Conservation (phyloP, 495 filamentous ascomycete genomes). For the Cenococcum geophilum region DNA sequence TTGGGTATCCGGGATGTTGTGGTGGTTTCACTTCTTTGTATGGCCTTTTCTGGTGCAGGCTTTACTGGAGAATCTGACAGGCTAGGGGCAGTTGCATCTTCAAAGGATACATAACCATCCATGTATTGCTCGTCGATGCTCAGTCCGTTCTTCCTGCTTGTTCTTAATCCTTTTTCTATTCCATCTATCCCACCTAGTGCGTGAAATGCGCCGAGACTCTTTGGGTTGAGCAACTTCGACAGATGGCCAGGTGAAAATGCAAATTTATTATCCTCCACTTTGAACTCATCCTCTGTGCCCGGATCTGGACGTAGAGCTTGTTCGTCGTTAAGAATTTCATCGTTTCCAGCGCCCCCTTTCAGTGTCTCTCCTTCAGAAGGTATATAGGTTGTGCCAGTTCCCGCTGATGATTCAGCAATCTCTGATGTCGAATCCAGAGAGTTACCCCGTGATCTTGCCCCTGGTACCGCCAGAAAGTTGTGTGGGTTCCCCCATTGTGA, state of each 20-base stretch:
- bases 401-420: conserved; percentile 45
- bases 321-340: conserved; percentile 43
- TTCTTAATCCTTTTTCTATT: conserved; percentile 69
- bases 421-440: conserved; percentile 55
- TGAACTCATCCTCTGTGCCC: conserved; percentile 64
- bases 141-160: conserved; percentile 60
- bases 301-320: conserved; percentile 64
- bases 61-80: conserved; percentile 1
- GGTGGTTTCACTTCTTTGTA: conserved; percentile 29
- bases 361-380: conserved; percentile 40
- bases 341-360: conserved; percentile 18
- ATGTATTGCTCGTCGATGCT: conserved; percentile 66
- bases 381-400: conserved; percentile 42
- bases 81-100: conserved; percentile 48
- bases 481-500: conserved; percentile 49
- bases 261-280: conserved; percentile 70
- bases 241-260: conserved; percentile 78
- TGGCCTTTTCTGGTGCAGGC: conserved; percentile 19
- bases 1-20: conserved; percentile 29
- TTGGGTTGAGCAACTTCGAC: conserved; percentile 73
- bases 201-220: conserved; percentile 68
- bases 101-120: conserved; percentile 61
- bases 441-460: conserved; percentile 55
- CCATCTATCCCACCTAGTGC: conserved; percentile 73
- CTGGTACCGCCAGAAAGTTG: conserved; percentile 59